Percentiles rank a stretch among this genome's conserved stretches.
Evolutionary conservation across 2,329 filamentous ascomycete genomes (phyloP).

Genomic region (Alternaria ethzedia): DNA sequence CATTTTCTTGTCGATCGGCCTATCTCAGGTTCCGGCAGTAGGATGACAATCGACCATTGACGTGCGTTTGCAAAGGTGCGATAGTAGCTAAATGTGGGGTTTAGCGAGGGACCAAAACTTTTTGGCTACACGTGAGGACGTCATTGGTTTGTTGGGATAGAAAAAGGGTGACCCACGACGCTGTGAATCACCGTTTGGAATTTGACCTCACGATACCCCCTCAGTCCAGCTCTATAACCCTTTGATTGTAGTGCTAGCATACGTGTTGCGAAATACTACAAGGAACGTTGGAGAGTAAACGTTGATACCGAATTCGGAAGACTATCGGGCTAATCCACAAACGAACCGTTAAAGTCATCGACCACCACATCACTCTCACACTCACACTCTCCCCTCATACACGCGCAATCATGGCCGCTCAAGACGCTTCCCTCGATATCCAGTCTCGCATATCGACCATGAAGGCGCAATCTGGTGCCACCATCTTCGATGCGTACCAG

Average conservation of each 20-base stretch:
- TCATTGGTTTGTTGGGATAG: slow-evolving; percentile 14
- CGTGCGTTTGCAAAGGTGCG: slow-evolving; percentile 22
- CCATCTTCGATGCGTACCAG: slow-evolving; percentile 35
- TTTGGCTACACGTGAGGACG: slow-evolving; percentile 31
- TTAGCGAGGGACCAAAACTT: slow-evolving; percentile 33
- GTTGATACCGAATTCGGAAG: slow-evolving; percentile 3
- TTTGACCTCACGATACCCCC: background rate
- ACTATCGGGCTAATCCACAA: slow-evolving; percentile 12
- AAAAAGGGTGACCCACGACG: slow-evolving; percentile 23
- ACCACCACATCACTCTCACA: background rate
- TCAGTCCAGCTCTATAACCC: background rate
- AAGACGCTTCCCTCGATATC: slow-evolving; percentile 28
- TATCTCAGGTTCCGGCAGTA: slow-evolving; percentile 13
- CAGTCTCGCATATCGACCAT: slow-evolving; percentile 30
- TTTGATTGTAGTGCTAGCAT: background rate
- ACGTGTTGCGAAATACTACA: background rate
- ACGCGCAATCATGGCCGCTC: slow-evolving; percentile 19
- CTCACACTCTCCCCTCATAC: background rate
- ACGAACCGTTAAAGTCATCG: background rate
- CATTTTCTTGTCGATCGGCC: slow-evolving; percentile 14
- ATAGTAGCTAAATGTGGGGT: slow-evolving; percentile 30
- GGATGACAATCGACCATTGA: slow-evolving; percentile 15
- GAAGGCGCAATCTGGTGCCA: slow-evolving; percentile 26
- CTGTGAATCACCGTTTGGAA: background rate
- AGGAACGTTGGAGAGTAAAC: background rate